phyloP scores from a whole-genome alignment of 768 basidiomycete species.

The Lactifluus echinatus region DNA sequence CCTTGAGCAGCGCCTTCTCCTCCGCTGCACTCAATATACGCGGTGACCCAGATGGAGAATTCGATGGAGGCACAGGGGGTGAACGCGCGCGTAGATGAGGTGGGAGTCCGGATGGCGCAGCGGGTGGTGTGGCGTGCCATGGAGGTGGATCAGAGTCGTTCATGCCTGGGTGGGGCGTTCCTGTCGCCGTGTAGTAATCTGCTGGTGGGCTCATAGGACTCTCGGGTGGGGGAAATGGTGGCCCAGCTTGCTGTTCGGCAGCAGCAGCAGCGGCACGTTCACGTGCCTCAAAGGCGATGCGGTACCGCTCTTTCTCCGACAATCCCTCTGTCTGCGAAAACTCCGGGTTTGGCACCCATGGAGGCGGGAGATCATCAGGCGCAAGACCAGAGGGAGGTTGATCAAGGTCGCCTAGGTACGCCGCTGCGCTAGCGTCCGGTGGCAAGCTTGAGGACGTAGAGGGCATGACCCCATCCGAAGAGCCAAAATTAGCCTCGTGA shows the following conservation, averaged over 20 bases:
- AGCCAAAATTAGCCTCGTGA: slow-evolving; percentile 17
- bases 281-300: slow-evolving; percentile 54
- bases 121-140: slow-evolving; percentile 20
- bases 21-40: slow-evolving; percentile 55
- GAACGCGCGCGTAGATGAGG: slow-evolving; percentile 26
- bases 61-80: slow-evolving; percentile 27
- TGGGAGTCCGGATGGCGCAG: slow-evolving; percentile 19
- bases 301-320: slow-evolving; percentile 62
- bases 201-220: neutral
- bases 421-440: neutral
- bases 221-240: neutral
- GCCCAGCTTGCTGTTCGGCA: slow-evolving; percentile 20
- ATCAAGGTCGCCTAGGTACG: neutral
- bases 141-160: slow-evolving; percentile 35
- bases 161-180: neutral
- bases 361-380: slow-evolving; percentile 18
- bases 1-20: slow-evolving; percentile 64
- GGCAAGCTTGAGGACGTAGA: slow-evolving; percentile 6
- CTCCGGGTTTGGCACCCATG: slow-evolving; percentile 20
- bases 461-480: slow-evolving; percentile 22
- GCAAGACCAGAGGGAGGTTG: neutral
- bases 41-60: slow-evolving; percentile 24
- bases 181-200: slow-evolving; percentile 12
- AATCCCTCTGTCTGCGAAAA: slow-evolving; percentile 18
- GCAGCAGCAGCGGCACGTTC: slow-evolving; percentile 43